Evolutionary conservation across 1,139 yeast genomes (phyloP).

Genomic region (Meyerozyma guilliermondii): DNA sequence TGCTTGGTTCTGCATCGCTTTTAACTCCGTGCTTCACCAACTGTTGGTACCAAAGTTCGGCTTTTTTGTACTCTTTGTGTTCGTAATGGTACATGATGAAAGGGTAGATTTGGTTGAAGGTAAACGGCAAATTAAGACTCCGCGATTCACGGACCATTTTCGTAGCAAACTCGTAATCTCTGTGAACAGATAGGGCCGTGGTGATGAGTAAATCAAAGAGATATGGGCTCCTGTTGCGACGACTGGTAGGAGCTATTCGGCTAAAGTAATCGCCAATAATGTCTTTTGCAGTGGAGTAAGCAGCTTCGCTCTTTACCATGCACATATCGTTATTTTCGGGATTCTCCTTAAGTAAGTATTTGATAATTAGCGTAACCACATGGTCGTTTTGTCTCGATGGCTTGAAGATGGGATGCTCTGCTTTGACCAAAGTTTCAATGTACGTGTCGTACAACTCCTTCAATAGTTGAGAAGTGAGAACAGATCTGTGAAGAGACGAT

Average conservation of each 20-base stretch:
- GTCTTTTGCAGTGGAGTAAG: constrained; percentile 26
- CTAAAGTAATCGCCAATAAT: constrained; percentile 22
- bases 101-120: constrained; percentile 39
- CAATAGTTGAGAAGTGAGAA: constrained; percentile 15
- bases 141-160: constrained; percentile 23
- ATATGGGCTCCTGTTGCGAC: constrained; percentile 15
- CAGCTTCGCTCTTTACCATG: constrained; percentile 13
- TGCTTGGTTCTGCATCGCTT: constrained; percentile 24
- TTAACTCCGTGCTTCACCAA: constrained; percentile 29
- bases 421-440: constrained; percentile 7
- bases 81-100: constrained; percentile 33
- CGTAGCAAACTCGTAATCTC: constrained; percentile 33
- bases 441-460: constrained; percentile 18
- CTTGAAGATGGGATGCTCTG: constrained; percentile 4
- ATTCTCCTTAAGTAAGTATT: constrained; percentile 20
- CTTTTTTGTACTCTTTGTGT: constrained; percentile 24
- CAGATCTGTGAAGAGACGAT: constrained; percentile 11
- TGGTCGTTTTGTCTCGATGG: constrained; percentile 16
- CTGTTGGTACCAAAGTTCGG: constrained; percentile 37
- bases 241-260: constrained; percentile 9
- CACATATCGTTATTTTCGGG: constrained; percentile 18
- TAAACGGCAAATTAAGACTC: constrained; percentile 24
- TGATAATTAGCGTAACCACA: constrained; percentile 26
- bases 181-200: constrained; percentile 24
- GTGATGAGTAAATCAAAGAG: constrained; percentile 28